A percentile compares a stretch with the other conserved stretches of the same genome.
These are phyloP conservation scores for Chytriomyces sp. DNA, from an alignment of 192 early-diverging fungal genomes.

Conservation along the genomic window DNA sequence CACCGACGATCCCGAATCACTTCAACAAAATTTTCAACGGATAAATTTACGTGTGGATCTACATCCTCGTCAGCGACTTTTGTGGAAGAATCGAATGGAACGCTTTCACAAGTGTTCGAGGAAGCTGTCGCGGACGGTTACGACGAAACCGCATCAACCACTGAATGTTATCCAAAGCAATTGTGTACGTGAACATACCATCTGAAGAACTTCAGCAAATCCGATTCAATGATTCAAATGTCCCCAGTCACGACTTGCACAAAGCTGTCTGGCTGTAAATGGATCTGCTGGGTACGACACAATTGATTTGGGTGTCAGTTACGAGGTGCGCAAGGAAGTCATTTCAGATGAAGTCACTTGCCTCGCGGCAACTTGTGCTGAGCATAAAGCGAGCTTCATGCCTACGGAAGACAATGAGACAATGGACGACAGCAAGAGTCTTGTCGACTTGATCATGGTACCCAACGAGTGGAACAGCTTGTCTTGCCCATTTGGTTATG, in stretches of 20 bases:
- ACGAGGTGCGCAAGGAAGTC: neutral
- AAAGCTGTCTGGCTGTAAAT: conserved; percentile 19
- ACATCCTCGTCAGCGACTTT: too few species aligned
- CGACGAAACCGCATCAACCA: neutral
- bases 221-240: neutral
- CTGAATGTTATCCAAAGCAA: conserved; percentile 18
- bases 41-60: too few species aligned
- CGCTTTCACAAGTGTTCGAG: too few species aligned
- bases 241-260: neutral
- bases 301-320: conserved; percentile 15
- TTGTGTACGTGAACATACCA: conserved; percentile 21
- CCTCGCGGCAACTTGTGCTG: neutral
- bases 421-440: conserved; percentile 33
- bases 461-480: neutral
- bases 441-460: conserved; percentile 3
- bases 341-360: neutral
- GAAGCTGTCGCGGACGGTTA: too few species aligned
- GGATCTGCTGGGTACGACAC: conserved; percentile 4
- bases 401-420: conserved; percentile 40
- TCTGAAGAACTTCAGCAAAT: conserved; percentile 18
- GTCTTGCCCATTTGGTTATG: neutral
- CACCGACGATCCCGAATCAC: too few species aligned
- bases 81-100: too few species aligned
- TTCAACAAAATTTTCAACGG: too few species aligned
- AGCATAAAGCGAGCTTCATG: conserved; percentile 7